Conservation (phyloP, 768 basidiomycete genomes). For the Leccinum variicolor region DNA sequence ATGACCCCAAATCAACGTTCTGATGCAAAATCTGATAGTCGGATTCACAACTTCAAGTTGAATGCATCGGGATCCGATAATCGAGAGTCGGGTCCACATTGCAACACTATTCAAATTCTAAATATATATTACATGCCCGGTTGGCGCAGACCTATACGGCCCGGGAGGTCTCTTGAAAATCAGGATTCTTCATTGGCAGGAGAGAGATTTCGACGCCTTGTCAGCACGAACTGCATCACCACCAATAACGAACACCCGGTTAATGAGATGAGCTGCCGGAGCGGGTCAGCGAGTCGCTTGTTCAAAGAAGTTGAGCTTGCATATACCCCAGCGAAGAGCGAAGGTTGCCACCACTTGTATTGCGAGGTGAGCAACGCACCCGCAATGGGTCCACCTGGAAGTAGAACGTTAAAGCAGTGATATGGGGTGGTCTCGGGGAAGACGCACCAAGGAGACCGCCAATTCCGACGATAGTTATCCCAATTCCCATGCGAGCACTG, state of each 20-base stretch:
- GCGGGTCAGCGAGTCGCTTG: background rate
- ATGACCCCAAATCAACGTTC: too few relatives aligned
- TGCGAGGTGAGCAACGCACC: slow-evolving; percentile 49
- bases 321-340: slow-evolving; percentile 45
- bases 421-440: background rate
- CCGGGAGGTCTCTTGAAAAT: background rate
- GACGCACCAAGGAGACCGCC: slow-evolving; percentile 23
- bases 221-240: slow-evolving; percentile 2
- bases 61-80: too few relatives aligned
- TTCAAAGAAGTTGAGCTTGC: background rate
- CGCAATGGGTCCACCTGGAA: slow-evolving; percentile 50
- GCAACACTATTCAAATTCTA: background rate
- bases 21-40: too few relatives aligned
- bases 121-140: background rate
- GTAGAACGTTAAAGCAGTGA: background rate
- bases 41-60: too few relatives aligned
- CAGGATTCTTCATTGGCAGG: background rate
- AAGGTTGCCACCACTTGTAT: slow-evolving; percentile 56
- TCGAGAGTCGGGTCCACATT: background rate
- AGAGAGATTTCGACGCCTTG: background rate
- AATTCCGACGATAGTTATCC: slow-evolving; percentile 7
- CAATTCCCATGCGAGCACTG: background rate
- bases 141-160: background rate
- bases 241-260: slow-evolving; percentile 2
- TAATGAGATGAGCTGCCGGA: slow-evolving; percentile 2